phyloP scores from a whole-genome alignment of 495 filamentous ascomycete genomes.

The Penicillium simplicissimum region DNA sequence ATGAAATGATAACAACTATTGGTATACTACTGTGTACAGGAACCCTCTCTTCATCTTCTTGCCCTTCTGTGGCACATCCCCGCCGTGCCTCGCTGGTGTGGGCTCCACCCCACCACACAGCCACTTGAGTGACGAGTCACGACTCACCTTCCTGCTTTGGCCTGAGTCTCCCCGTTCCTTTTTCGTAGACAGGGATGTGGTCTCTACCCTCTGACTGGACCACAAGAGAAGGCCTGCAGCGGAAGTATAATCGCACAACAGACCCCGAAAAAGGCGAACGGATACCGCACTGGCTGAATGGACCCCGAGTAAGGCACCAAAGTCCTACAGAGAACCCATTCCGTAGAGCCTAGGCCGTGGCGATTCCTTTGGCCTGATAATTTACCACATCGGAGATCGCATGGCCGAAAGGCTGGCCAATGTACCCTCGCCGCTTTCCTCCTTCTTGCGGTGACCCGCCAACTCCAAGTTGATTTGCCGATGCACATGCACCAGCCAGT shows the following conservation, averaged over 20 bases:
- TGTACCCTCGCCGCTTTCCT: conserved; percentile 58
- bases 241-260: background rate
- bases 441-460: conserved; percentile 74
- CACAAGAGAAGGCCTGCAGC: background rate
- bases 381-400: conserved; percentile 69
- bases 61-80: background rate
- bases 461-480: conserved; percentile 88
- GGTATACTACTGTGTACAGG: conserved; percentile 21
- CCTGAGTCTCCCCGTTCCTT: conserved; percentile 6
- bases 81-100: background rate
- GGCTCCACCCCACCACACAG: conserved; percentile 18
- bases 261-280: background rate
- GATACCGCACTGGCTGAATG: background rate
- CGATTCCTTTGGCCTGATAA: background rate
- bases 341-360: background rate
- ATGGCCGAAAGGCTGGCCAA: conserved; percentile 66
- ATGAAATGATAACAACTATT: conserved; percentile 12
- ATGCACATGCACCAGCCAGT: conserved; percentile 97
- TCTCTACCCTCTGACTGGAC: background rate
- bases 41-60: conserved; percentile 3
- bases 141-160: conserved; percentile 22
- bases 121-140: conserved; percentile 26
- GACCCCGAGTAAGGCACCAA: background rate
- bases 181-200: conserved; percentile 8
- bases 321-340: background rate